These are phyloP conservation scores for Myrmaecium sp. DNA, from an alignment of 2,329 filamentous ascomycete genomes.

Conservation along the genomic window DNA sequence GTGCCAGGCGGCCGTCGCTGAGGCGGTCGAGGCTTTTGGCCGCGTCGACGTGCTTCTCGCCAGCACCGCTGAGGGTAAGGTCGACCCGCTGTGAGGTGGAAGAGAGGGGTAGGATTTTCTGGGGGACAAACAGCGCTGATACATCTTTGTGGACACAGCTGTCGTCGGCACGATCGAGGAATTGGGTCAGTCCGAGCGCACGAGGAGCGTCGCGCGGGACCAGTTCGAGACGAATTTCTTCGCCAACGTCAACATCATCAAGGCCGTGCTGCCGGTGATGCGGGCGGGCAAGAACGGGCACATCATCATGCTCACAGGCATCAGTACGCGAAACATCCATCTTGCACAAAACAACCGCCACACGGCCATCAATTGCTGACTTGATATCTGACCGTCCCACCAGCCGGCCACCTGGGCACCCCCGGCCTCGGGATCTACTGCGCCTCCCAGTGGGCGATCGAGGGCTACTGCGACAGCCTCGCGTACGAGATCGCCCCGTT, in stretches of 20 bases:
- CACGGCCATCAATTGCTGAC: neutral
- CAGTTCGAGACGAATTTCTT: slow-evolving; percentile 96
- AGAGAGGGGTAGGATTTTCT: no score
- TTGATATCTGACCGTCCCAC: slow-evolving; percentile 6
- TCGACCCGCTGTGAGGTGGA: no score
- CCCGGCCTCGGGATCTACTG: slow-evolving; percentile 84
- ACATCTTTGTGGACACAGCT: slow-evolving; percentile 29
- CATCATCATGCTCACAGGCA: slow-evolving; percentile 75
- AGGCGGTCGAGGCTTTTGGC: slow-evolving; percentile 70
- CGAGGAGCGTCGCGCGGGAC: slow-evolving; percentile 64
- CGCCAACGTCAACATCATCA: slow-evolving; percentile 89
- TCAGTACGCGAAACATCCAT: slow-evolving; percentile 32
- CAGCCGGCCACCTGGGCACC: slow-evolving; percentile 74
- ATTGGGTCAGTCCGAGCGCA: slow-evolving; percentile 53
- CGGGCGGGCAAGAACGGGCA: slow-evolving; percentile 70
- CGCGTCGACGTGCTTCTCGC: slow-evolving; percentile 81
- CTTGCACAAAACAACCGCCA: neutral
- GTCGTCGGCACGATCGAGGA: slow-evolving; percentile 87
- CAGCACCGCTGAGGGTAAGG: slow-evolving; percentile 66
- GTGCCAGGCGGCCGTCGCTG: slow-evolving; percentile 73
- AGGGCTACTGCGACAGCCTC: slow-evolving; percentile 86
- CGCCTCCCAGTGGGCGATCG: slow-evolving; percentile 82
- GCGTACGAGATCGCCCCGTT: slow-evolving; percentile 93
- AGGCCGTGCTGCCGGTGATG: slow-evolving; percentile 66
- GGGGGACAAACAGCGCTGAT: neutral